Evolutionary conservation across 2,329 filamentous ascomycete genomes (phyloP).

Genomic region (Aspergillus sp.): DNA sequence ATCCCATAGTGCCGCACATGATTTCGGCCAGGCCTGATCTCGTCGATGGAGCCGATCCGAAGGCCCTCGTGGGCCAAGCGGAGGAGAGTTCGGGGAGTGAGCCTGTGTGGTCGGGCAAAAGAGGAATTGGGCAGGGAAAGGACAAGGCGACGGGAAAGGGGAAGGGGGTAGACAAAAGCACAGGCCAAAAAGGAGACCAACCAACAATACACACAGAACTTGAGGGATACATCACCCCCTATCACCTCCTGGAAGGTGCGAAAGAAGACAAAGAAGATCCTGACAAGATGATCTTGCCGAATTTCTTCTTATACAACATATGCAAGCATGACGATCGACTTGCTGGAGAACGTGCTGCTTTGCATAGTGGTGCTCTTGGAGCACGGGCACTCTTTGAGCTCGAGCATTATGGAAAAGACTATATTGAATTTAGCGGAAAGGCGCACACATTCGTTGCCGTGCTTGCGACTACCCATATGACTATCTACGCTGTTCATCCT

Average conservation of each 20-base stretch:
- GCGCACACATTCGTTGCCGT: not conserved
- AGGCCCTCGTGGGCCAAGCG: too few relatives aligned
- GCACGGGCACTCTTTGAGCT: not conserved
- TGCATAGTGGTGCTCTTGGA: not conserved
- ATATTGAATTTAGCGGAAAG: not conserved
- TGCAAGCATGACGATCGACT: not conserved
- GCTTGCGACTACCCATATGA: not conserved
- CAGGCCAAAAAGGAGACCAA: too few relatives aligned
- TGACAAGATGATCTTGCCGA: not conserved
- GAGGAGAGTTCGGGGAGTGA: too few relatives aligned
- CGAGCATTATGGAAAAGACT: not conserved
- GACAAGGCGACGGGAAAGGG: too few relatives aligned
- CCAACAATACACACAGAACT: too few relatives aligned
- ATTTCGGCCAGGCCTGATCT: not conserved
- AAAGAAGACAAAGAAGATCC: not conserved
- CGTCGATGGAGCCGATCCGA: not conserved
- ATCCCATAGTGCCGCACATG: not conserved
- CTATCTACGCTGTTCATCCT: not conserved
- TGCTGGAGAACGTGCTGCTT: not conserved
- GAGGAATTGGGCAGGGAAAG: too few relatives aligned
- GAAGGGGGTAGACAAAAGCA: too few relatives aligned
- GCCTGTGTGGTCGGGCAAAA: too few relatives aligned
- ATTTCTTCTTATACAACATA: not conserved
- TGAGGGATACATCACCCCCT: too few relatives aligned
- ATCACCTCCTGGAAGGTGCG: not conserved